Evolutionary conservation across 23 red algal species (phyloP), one percentile per base, ranked within the genome.

Genomic region (Gracilaria caudata): DNA sequence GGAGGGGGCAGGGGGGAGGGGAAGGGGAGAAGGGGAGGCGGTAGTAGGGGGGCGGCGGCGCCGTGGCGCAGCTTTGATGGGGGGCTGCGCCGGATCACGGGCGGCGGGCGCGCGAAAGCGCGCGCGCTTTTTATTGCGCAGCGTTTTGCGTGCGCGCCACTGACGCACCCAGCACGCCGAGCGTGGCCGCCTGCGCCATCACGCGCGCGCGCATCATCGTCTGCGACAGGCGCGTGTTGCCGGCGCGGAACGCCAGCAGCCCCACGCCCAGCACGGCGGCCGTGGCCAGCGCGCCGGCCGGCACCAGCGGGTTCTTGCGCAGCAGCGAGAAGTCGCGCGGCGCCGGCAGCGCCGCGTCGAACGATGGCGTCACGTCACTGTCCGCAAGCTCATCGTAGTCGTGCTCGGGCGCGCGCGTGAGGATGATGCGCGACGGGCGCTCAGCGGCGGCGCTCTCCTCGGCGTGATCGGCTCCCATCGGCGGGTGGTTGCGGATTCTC

Each of bases 131-230:
- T 55, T 77, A 63, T 39, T 63, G 51, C 4, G 77, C 35, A 51
- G 21, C 19, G 51, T 61, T 54, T 54, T 58, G 77, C 12, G 77
- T 8, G 51, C 46, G 43, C 0, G 40, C 80, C 56, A 85, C 92
- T 36, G 68, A 80, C 0, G 73, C 88, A 43, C 76, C 76, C 28
- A 96, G 82, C 16, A 78, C 65, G 53, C 43, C 66, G 21, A 96
- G 64, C 24, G 94, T 96, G 51, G 84, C 87, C 39, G 56, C 94
- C 59, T 96, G 94, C 44, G 94, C 90, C 33, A 86, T 51, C 12
- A 96, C 79, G 30, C 94, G 55, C 53, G 88, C 88, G 36, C 87
- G 94, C 94, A 96, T 96, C 51, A 96, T 81, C 23, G 75, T 64
- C 64, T 96, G 94, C 36, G 80, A 87, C 76, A 86, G 81, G 17